Evolutionary conservation across 1,139 yeast genomes (phyloP).

Genomic region (Saccharomyces hybrid): DNA sequence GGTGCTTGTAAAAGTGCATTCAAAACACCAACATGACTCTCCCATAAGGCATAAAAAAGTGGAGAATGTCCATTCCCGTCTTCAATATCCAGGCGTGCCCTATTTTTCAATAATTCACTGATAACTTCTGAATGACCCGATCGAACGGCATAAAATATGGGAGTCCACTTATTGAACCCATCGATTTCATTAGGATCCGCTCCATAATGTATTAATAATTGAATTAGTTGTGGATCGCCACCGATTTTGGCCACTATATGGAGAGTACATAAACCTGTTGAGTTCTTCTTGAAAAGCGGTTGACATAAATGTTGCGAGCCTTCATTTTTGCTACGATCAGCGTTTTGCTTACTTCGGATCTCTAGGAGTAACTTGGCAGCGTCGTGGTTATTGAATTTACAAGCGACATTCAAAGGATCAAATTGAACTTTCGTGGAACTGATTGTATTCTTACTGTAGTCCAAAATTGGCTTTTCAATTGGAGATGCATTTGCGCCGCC

Average conservation of each 20-base stretch:
- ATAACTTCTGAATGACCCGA: slow-evolving; percentile 77
- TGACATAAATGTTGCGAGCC: neutral
- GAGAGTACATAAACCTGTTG: slow-evolving; percentile 81
- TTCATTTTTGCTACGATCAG: neutral
- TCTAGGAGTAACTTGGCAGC: slow-evolving; percentile 57
- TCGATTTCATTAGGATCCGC: slow-evolving; percentile 76
- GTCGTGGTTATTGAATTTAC: slow-evolving; percentile 71
- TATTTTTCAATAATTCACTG: slow-evolving; percentile 54
- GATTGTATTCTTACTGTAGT: neutral
- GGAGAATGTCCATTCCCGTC: slow-evolving; percentile 85
- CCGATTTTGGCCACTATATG: slow-evolving; percentile 78
- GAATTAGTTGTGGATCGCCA: slow-evolving; percentile 65
- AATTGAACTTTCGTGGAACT: slow-evolving; percentile 36
- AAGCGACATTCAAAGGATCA: slow-evolving; percentile 83
- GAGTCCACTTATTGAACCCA: slow-evolving; percentile 88
- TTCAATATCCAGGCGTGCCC: slow-evolving; percentile 63
- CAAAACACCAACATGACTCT: slow-evolving; percentile 77
- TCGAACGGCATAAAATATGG: slow-evolving; percentile 81
- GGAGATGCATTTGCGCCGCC: slow-evolving; percentile 56
- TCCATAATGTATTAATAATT: slow-evolving; percentile 61
- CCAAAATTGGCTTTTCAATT: neutral
- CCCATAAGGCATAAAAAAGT: slow-evolving; percentile 85
- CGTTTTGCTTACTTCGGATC: slow-evolving; percentile 14
- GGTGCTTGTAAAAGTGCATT: slow-evolving; percentile 46
- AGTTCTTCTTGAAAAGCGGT: slow-evolving; percentile 32